phyloP scores from a whole-genome alignment of 2,329 filamentous ascomycete species.

The Achaetomium macrosporum region DNA sequence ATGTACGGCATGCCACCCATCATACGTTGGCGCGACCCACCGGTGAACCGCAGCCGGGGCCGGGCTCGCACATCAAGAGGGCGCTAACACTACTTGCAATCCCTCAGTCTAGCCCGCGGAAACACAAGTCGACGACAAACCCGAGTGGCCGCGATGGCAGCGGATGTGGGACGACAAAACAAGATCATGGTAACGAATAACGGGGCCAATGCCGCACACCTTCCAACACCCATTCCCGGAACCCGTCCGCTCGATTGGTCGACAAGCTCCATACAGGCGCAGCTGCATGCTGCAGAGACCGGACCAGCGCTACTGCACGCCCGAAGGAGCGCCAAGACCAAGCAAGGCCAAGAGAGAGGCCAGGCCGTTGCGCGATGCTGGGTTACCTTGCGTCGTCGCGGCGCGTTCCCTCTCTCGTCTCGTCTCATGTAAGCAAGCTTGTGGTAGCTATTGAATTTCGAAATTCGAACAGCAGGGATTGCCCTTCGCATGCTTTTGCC shows the following conservation, averaged over 20 bases:
- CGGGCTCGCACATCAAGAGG: too few relatives aligned
- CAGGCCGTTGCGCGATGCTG: too few relatives aligned
- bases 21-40: not conserved
- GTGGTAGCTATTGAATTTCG: too few relatives aligned
- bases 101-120: not conserved
- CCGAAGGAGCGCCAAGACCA: not conserved
- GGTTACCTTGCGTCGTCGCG: too few relatives aligned
- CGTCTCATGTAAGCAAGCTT: too few relatives aligned
- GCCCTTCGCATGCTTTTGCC: too few relatives aligned
- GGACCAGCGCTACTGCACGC: constrained; percentile 2
- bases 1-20: constrained; percentile 6
- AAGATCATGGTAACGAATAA: not conserved
- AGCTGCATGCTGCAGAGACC: not conserved
- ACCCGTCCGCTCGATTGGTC: constrained; percentile 5
- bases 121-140: not conserved
- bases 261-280: not conserved
- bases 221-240: not conserved
- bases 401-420: too few relatives aligned
- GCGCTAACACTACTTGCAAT: too few relatives aligned
- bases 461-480: too few relatives aligned
- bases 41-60: constrained; percentile 7
- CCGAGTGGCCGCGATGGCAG: not conserved
- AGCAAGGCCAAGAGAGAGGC: too few relatives aligned
- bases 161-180: not conserved
- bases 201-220: not conserved